These are phyloP conservation scores for Aurantiochytrium sp. DNA, from an alignment of 108 stramenopile species.

Conservation along the genomic window DNA sequence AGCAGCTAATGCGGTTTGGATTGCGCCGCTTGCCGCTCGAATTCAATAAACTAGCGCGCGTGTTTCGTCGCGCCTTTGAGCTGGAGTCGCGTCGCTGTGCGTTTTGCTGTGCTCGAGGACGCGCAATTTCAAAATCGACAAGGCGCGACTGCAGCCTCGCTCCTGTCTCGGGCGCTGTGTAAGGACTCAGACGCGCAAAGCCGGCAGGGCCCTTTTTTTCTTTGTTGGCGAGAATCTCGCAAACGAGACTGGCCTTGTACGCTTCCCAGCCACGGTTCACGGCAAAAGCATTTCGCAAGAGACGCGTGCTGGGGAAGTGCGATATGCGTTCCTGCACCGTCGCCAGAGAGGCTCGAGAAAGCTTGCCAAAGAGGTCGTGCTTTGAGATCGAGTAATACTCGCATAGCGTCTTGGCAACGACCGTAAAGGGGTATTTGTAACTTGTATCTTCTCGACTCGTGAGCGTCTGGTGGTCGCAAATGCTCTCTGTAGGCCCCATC, in stretches of 20 bases:
- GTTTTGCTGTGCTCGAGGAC: not conserved
- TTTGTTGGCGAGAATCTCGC: not conserved
- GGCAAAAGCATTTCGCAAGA: not conserved
- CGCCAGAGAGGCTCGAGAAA: not conserved
- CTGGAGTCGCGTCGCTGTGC: too few species aligned
- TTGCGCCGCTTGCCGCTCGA: too few species aligned
- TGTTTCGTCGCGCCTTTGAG: too few species aligned
- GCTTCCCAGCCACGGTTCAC: not conserved
- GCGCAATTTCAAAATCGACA: not conserved
- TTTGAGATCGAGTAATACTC: constrained; percentile 12
- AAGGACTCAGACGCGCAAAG: not conserved
- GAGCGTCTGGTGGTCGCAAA: not conserved
- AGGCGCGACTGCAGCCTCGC: not conserved
- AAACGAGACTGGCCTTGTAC: not conserved
- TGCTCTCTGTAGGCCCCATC: not conserved
- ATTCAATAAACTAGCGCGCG: too few species aligned
- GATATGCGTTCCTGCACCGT: not conserved
- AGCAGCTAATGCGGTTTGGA: not conserved
- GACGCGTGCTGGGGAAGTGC: not conserved
- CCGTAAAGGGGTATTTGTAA: not conserved
- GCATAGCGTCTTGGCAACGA: not conserved
- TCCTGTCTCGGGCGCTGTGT: not conserved
- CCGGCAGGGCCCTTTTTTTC: not conserved
- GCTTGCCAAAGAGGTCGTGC: constrained; percentile 10
- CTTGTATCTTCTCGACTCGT: not conserved